Conservation (phyloP, 768 basidiomycete genomes). For the Leccinum incarnatum region DNA sequence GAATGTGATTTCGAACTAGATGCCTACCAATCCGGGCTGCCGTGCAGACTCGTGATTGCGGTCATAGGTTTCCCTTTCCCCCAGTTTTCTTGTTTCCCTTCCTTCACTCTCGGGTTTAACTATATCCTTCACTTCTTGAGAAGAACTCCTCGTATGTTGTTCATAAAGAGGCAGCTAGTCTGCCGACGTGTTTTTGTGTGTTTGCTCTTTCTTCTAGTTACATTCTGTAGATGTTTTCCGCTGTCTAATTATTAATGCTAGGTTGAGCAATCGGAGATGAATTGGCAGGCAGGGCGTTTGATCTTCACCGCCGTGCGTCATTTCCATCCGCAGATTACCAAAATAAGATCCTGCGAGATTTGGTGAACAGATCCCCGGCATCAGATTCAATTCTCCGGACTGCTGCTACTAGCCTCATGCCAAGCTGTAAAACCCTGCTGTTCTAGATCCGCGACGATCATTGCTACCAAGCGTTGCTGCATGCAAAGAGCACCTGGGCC, state of each 20-base stretch:
- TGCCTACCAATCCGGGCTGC: neutral
- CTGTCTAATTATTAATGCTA: neutral
- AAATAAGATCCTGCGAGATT: neutral
- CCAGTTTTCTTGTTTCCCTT: neutral
- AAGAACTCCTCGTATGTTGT: neutral
- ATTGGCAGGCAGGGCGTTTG: neutral
- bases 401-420: constrained; percentile 5
- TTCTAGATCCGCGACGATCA: neutral
- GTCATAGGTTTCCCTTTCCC: neutral
- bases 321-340: constrained; percentile 3
- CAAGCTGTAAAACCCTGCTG: constrained; percentile 24
- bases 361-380: neutral
- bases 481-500: neutral
- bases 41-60: neutral
- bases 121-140: neutral
- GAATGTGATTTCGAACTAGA: neutral
- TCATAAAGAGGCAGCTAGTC: constrained; percentile 8
- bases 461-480: neutral
- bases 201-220: neutral
- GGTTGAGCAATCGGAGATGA: constrained; percentile 1
- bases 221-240: neutral
- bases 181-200: constrained; percentile 5
- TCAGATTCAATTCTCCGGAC: constrained; percentile 11
- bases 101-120: neutral
- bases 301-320: neutral